These are phyloP conservation scores for Hypoxylon sp. DNA, from an alignment of 2,329 filamentous ascomycete species.

Conservation along the genomic window DNA sequence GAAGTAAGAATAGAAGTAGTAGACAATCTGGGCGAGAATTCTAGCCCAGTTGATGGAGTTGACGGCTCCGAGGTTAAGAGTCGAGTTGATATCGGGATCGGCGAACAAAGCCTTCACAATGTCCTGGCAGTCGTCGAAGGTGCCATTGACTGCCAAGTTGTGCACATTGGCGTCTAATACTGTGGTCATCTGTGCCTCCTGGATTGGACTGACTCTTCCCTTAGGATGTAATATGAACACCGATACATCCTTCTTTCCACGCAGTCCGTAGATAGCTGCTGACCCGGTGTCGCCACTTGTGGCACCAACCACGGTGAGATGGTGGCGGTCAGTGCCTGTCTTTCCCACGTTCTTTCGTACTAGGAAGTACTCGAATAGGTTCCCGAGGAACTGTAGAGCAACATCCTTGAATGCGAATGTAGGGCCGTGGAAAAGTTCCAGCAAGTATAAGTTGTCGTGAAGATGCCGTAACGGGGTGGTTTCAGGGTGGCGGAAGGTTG, in stretches of 20 bases:
- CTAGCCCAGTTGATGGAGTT: slow-evolving; percentile 98
- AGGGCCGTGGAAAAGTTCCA: slow-evolving; percentile 97
- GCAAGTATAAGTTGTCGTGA: slow-evolving; percentile 82
- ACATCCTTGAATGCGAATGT: slow-evolving; percentile 98
- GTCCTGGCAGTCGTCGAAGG: slow-evolving; percentile 98
- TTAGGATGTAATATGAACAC: slow-evolving; percentile 96
- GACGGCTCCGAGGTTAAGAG: slow-evolving; percentile 88
- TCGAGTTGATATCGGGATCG: slow-evolving; percentile 85
- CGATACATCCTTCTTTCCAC: slow-evolving; percentile 96
- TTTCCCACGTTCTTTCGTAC: slow-evolving; percentile 80
- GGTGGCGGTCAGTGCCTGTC: slow-evolving; percentile 77
- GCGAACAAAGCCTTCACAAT: slow-evolving; percentile 94
- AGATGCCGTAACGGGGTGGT: slow-evolving; percentile 86
- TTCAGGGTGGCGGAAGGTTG: slow-evolving; percentile 86
- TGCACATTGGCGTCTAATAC: slow-evolving; percentile 92
- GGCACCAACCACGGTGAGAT: slow-evolving; percentile 88
- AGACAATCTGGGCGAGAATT: slow-evolving; percentile 96
- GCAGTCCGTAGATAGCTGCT: slow-evolving; percentile 93
- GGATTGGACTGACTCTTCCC: slow-evolving; percentile 90
- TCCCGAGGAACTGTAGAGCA: slow-evolving; percentile 94
- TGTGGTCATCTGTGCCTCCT: slow-evolving; percentile 98
- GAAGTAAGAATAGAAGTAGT: slow-evolving; percentile 98
- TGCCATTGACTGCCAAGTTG: slow-evolving; percentile 89
- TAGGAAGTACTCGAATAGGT: slow-evolving; percentile 92
- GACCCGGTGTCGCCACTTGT: slow-evolving; percentile 93